Base-by-base conservation (phyloP, 805 yeast genomes). In the Candida hungchunana region DNA sequence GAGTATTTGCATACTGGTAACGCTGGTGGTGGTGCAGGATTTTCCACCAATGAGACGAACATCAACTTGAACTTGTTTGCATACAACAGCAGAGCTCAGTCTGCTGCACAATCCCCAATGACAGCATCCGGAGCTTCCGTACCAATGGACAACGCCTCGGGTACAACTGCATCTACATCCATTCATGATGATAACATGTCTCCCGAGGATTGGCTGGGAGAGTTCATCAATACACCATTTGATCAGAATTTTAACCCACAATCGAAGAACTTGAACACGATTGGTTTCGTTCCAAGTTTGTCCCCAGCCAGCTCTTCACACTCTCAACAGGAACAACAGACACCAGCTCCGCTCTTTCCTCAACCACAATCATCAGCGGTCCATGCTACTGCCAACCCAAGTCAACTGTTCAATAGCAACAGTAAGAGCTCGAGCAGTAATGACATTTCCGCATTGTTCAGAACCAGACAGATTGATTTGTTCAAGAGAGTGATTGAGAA, bases 171-270 rank as follows among this genome's bases (percentile, higher is more conserved):
- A 6, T 46, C 53, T 4, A 42, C 40, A 33, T 41, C 50, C 0
- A 41, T 43, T 14, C 48, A 44, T 21, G 51, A 51, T 25, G 48
- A 47, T 16, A 37, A 43, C 36, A 35, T 58, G 33, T 42, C 53
- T 3, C 57, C 62, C 8, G 75, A 72, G 19, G 80, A 76, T 40
- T 81, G 90, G 89, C 61, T 83, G 12, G 69, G 76, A 21, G 87
- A 81, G 43, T 80, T 83, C 47, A 74, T 82, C 32, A 76, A 68
- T 36, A 75, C 84, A 1, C 84, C 87, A 6, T 69, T 73, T 43
- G 83, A 79, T 31, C 67, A 71, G 21, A 72, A 75, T 36, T 73
- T 80, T 37, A 53, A 58, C 24, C 47, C 79, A 66, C 32, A 58
- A 50, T 23, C 70, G 1, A 50, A 51, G 31, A 41, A 76, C 47